These are phyloP conservation scores for Coemansia sp. DNA, from an alignment of 192 early-diverging fungal genomes.

Conservation along the genomic window DNA sequence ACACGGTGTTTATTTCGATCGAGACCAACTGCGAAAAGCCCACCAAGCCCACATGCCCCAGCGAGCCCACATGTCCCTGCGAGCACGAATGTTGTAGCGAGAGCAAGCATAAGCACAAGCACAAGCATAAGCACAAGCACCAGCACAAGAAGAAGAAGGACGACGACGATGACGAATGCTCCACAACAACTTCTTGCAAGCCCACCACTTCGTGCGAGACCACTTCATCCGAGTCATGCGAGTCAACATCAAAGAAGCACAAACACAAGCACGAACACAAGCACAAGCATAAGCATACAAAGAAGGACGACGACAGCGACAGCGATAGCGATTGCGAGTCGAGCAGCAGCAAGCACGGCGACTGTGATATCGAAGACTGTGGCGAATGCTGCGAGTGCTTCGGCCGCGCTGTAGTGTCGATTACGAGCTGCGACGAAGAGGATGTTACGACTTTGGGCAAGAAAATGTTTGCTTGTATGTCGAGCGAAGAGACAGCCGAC, in stretches of 20 bases:
- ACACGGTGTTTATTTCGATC: conserved; percentile 46
- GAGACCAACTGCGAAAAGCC: conserved; percentile 36
- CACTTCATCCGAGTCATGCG: conserved; percentile 4
- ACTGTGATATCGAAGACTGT: conserved; percentile 21
- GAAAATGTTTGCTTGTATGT: conserved; percentile 27
- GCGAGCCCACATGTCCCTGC: conserved; percentile 16
- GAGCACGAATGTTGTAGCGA: conserved; percentile 22
- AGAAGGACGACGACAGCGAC: conserved; percentile 8
- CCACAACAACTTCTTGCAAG: conserved; percentile 1
- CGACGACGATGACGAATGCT: conserved; percentile 13
- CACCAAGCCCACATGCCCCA: conserved; percentile 12
- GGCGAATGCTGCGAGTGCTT: conserved; percentile 36
- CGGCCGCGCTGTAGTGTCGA: conserved; percentile 39
- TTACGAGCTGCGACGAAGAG: conserved; percentile 33
- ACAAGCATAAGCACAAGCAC: conserved; percentile 33
- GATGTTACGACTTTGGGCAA: conserved; percentile 42
- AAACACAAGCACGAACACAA: conserved; percentile 30
- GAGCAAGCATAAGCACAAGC: conserved; percentile 20
- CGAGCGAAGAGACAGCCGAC: conserved; percentile 2
- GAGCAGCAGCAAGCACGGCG: not conserved
- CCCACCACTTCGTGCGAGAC: conserved; percentile 14
- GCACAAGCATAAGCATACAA: conserved; percentile 29
- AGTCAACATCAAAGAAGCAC: conserved; percentile 32
- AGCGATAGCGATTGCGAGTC: conserved; percentile 3
- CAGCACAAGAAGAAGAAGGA: conserved; percentile 9